Evolutionary conservation across 352 stramenopile species (phyloP).

Genomic region (Globisporangium radiosum): DNA sequence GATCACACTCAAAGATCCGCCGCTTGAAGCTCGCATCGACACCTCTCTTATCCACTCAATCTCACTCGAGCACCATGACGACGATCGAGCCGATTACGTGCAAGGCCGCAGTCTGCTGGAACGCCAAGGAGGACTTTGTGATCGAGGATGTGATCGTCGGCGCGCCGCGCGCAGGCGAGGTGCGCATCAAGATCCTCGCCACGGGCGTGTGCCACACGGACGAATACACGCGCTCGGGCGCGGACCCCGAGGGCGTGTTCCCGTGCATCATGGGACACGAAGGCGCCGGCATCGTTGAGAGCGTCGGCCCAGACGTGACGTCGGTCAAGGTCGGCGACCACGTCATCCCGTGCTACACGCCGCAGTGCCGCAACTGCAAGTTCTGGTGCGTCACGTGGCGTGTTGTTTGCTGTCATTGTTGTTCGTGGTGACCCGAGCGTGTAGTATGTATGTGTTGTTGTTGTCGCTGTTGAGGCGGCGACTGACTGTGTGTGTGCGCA

Average conservation of each 20-base stretch:
- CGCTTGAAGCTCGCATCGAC: too few relatives aligned
- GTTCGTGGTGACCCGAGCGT: too few relatives aligned
- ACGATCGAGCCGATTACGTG: conserved; percentile 73
- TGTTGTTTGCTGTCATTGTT: too few relatives aligned
- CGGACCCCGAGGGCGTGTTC: conserved; percentile 78
- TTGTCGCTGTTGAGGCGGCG: too few relatives aligned
- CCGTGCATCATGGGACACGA: conserved; percentile 86
- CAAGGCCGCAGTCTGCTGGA: conserved; percentile 87
- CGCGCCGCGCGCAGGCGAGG: conserved; percentile 55
- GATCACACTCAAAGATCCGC: too few relatives aligned
- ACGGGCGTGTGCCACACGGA: conserved; percentile 86
- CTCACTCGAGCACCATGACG: conserved; percentile 27
- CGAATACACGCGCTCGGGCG: conserved; percentile 80
- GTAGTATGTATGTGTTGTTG: too few relatives aligned
- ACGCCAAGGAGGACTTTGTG: conserved; percentile 78
- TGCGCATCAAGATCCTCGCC: conserved; percentile 80
- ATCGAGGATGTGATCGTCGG: conserved; percentile 78
- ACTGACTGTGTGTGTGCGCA: neutral
- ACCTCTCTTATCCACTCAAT: neutral
- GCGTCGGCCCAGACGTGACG: conserved; percentile 70
- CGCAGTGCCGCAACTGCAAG: conserved; percentile 87
- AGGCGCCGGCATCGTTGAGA: conserved; percentile 78
- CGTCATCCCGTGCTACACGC: conserved; percentile 95
- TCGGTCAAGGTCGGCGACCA: conserved; percentile 83
- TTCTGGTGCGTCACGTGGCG: conserved; percentile 42